Base-by-base conservation (phyloP, 1,139 yeast species). In the Hansenula sp. region DNA sequence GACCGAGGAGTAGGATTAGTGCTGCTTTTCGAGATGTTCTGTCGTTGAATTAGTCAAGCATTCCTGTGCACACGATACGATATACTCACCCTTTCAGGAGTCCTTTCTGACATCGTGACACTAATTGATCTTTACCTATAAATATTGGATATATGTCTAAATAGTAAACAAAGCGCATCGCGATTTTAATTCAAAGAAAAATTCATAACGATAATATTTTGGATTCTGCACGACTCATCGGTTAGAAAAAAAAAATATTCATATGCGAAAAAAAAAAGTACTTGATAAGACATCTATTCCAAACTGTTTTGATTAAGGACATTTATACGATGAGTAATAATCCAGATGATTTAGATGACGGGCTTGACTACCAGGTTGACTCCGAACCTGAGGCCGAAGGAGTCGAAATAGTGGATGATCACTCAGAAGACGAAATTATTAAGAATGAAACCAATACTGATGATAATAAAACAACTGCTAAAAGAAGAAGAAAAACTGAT, bases 291-390 rank as follows among this genome's bases (percentile, higher is more conserved):
- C n/a, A n/a, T n/a, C n/a, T n/a, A n/a, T n/a, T n/a, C n/a, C n/a
- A n/a, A n/a, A n/a, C n/a, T n/a, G n/a, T n/a, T 12, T n/a, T 11
- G 14, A 26, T 10, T 5, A 12, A 32, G 7, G 7, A 17, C 19
- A 16, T 7, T 21, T 7, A 21, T 9, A 20, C 20, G 14, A 38
- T 34, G 37, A 29, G 32, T 14, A 21, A 22, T 9, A 39, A 39
- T 7, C 32, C 52, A 6, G 59, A 55, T 27, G 59, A 55, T 25
- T 38, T 53, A 18, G 56, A 55, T 10, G 59, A 55, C 33, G 59
- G 57, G 2, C 38, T 55, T 17, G 56, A 51, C 17, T 53, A 55
- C 38, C 47, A 37, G 11, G 50, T 55, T 11, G 57, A 52, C 38
- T 50, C 56, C 1, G 53, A 44, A 4, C 52, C 46, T 17, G 59